Base-by-base conservation (phyloP, 345 rosid species). In the Brassica rapa region DNA sequence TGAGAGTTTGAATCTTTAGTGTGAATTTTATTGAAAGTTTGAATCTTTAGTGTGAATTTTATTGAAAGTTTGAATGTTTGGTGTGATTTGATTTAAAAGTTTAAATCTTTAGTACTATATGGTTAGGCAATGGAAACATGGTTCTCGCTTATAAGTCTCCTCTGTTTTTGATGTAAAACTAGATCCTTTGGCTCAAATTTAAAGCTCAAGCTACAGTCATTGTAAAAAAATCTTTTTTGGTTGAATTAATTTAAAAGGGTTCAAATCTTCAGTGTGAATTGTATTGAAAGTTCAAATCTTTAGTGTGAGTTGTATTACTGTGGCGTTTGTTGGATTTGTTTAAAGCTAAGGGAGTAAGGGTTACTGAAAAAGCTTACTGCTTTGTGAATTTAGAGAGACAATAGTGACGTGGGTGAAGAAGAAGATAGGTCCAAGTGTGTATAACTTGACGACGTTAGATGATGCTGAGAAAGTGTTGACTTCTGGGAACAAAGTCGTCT, bases 371-470 rank as follows among this genome's bases (percentile, higher is more conserved):
- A 21, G 8, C 6, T 8, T 2, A 19, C 32, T 29, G 25, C 60
- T 53, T 61, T 78, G 4, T 56, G 76, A 75, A 74, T 66, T 70
- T 70, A 95, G 99, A 76, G 99, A 95, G 23, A 93, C 89, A 5
- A 89, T 95, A 32, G 90, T 95, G 74, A 87, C 93, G 14, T 95
- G 98, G 98, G 91, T 95, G 80, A 93, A 89, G 88, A 95, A 95
- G 94, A 93, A 91, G 85, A 89, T 77, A 8, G 99, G 97, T 71
- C 98, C 98, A 77, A 92, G 98, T 59, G 80, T 93, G 19, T 29
- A 71, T 81, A 95, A 95, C 64, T 37, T 95, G 23, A 93, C 99
- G 32, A 88, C 94, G 56, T 56, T 87, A 77, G 97, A 90, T 35
- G 99, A 95, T 70, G 98, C 98, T 0, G 96, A 95, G 78, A 86